phyloP scores from a whole-genome alignment of 2,329 filamentous ascomycete species.

The Hymenoscyphus salicellus region DNA sequence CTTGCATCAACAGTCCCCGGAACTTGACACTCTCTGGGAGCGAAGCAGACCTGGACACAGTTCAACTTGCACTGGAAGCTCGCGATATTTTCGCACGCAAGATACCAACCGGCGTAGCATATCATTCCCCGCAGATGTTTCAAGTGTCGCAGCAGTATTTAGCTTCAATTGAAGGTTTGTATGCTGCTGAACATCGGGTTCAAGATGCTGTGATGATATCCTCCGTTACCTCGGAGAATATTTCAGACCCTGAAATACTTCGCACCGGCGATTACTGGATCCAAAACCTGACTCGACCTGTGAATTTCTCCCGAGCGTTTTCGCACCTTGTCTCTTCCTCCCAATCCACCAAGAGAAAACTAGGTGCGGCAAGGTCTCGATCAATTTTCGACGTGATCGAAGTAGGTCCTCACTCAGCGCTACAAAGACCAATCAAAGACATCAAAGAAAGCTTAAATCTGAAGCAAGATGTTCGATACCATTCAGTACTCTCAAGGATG shows the following conservation, averaged over 20 bases:
- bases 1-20: constrained; percentile 32
- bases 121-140: constrained; percentile 39
- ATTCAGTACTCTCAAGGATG: constrained; percentile 28
- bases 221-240: not conserved
- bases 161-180: not conserved
- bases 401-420: constrained; percentile 37
- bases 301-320: not conserved
- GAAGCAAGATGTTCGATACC: constrained; percentile 49
- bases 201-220: constrained; percentile 5
- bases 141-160: not conserved
- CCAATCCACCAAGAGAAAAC: no score
- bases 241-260: not conserved
- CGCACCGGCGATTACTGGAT: not conserved
- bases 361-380: no score
- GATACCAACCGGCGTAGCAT: constrained; percentile 40
- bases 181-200: no score
- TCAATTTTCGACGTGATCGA: constrained; percentile 20
- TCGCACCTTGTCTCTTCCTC: no score
- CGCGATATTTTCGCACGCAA: constrained; percentile 35
- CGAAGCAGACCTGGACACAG: constrained; percentile 2
- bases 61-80: constrained; percentile 11
- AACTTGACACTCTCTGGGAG: constrained; percentile 27
- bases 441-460: constrained; percentile 15
- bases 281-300: not conserved
- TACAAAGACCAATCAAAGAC: constrained; percentile 32